Evolutionary conservation across 2,329 filamentous ascomycete species (phyloP).

Genomic region (Diplocarpon mali): DNA sequence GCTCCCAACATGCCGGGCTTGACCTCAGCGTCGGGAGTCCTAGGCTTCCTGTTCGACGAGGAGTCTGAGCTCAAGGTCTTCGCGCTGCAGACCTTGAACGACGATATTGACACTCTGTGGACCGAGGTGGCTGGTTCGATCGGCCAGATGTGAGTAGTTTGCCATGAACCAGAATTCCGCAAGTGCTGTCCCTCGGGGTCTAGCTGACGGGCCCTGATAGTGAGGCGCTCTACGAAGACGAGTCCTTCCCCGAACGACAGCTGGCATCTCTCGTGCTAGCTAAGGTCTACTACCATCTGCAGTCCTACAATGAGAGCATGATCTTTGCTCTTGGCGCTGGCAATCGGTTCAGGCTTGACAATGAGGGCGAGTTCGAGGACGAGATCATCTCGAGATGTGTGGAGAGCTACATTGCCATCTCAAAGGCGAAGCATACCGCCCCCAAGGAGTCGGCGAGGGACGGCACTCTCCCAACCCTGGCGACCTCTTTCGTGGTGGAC

Average conservation of each 20-base stretch:
- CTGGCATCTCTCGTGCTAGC: conserved; percentile 89
- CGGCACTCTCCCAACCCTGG: conserved; percentile 42
- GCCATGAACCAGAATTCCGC: background rate
- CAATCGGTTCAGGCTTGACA: conserved; percentile 86
- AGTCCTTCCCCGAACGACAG: conserved; percentile 84
- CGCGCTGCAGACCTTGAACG: conserved; percentile 87
- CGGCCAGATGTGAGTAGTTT: conserved; percentile 69
- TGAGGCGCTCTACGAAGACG: conserved; percentile 95
- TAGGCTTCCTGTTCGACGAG: conserved; percentile 91
- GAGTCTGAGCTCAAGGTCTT: conserved; percentile 92
- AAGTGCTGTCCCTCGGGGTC: too few species aligned
- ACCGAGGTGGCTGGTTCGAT: conserved; percentile 89
- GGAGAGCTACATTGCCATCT: conserved; percentile 89
- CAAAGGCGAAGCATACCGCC: conserved; percentile 44
- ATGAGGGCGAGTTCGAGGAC: conserved; percentile 91
- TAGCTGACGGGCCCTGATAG: conserved; percentile 36
- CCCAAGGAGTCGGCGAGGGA: conserved; percentile 40
- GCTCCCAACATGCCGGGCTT: conserved; percentile 66
- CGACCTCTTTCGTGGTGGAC: conserved; percentile 65
- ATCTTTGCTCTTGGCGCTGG: conserved; percentile 91
- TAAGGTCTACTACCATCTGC: conserved; percentile 97
- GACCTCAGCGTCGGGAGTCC: conserved; percentile 84
- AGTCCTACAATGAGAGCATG: conserved; percentile 99
- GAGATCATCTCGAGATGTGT: conserved; percentile 98
- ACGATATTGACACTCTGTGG: conserved; percentile 95